Conservation (phyloP, 164 flowering plant genomes). For the Brasenia schreberi region DNA sequence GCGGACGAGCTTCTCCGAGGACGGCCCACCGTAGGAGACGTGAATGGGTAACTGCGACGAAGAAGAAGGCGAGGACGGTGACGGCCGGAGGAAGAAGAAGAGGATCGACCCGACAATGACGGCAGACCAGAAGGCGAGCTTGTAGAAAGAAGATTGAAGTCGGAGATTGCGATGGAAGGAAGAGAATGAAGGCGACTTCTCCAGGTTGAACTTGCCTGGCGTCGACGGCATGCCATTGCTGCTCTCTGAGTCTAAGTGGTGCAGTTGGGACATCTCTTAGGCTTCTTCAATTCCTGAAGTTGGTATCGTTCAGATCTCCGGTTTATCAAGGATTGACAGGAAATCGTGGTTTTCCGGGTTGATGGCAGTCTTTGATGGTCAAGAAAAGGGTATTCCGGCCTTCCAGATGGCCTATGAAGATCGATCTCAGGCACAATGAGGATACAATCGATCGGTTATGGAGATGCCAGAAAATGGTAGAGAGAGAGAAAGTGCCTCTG, state of each 20-base stretch:
- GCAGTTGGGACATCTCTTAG: background rate
- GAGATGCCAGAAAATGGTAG: too few relatives aligned
- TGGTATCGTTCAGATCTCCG: background rate
- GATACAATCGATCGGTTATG: too few relatives aligned
- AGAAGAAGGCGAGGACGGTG: slow-evolving; percentile 15
- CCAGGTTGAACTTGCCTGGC: slow-evolving; percentile 95
- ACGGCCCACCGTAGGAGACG: slow-evolving; percentile 43
- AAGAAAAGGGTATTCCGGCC: background rate
- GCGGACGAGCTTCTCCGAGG: slow-evolving; percentile 62
- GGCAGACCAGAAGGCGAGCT: slow-evolving; percentile 59
- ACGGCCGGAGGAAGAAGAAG: slow-evolving; percentile 41
- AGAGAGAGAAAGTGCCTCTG: too few relatives aligned
- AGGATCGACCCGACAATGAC: slow-evolving; percentile 42
- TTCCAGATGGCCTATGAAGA: too few relatives aligned
- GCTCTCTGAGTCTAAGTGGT: background rate
- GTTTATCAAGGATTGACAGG: background rate
- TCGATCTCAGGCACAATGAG: too few relatives aligned
- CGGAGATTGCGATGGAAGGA: slow-evolving; percentile 1
- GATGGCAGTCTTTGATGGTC: background rate
- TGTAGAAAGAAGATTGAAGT: slow-evolving; percentile 43
- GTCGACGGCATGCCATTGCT: slow-evolving; percentile 47
- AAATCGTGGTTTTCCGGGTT: background rate
- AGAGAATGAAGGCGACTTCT: slow-evolving; percentile 44
- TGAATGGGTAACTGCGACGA: slow-evolving; percentile 9
- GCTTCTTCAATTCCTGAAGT: background rate